Evolutionary conservation across 2,329 filamentous ascomycete genomes (phyloP).

Genomic region (Dactylellina leptospora): DNA sequence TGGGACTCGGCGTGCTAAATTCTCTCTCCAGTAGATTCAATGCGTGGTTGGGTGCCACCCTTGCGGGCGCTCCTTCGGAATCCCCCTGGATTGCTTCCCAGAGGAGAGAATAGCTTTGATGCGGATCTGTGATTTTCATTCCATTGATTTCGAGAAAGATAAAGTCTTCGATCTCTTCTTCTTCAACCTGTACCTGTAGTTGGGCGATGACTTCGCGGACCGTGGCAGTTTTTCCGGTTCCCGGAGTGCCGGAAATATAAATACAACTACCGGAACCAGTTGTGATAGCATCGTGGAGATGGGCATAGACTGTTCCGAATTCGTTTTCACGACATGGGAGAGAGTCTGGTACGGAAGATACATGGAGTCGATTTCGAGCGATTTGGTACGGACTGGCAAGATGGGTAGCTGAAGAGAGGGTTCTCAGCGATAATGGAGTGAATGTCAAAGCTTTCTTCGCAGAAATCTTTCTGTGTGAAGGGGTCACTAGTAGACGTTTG

Average conservation of each 20-base stretch:
- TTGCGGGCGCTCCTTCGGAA: conserved; percentile 58
- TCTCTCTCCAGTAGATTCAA: conserved; percentile 89
- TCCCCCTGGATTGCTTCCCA: conserved; percentile 97
- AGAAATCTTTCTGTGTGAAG: conserved; percentile 67
- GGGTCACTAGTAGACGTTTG: conserved; percentile 68
- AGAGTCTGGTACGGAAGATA: conserved; percentile 87
- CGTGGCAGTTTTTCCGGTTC: conserved; percentile 96
- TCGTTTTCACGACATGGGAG: conserved; percentile 92
- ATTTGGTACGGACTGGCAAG: conserved; percentile 89
- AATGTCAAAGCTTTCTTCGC: conserved; percentile 93
- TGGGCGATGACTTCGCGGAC: conserved; percentile 92
- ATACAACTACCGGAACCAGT: conserved; percentile 95
- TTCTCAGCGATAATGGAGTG: conserved; percentile 88
- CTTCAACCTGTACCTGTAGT: conserved; percentile 83
- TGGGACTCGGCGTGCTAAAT: conserved; percentile 88
- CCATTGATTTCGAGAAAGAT: conserved; percentile 99
- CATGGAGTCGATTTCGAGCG: conserved; percentile 86
- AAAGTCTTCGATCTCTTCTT: conserved; percentile 95
- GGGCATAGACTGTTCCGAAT: conserved; percentile 89
- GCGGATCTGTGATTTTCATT: conserved; percentile 98
- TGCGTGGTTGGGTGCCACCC: conserved; percentile 89
- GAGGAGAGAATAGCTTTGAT: conserved; percentile 91
- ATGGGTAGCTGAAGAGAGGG: conserved; percentile 77
- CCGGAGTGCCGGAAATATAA: conserved; percentile 98
- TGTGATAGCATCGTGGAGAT: conserved; percentile 91